Evolutionary conservation across 2,329 filamentous ascomycete genomes (phyloP).

Genomic region (Fusarium praegraminearum): DNA sequence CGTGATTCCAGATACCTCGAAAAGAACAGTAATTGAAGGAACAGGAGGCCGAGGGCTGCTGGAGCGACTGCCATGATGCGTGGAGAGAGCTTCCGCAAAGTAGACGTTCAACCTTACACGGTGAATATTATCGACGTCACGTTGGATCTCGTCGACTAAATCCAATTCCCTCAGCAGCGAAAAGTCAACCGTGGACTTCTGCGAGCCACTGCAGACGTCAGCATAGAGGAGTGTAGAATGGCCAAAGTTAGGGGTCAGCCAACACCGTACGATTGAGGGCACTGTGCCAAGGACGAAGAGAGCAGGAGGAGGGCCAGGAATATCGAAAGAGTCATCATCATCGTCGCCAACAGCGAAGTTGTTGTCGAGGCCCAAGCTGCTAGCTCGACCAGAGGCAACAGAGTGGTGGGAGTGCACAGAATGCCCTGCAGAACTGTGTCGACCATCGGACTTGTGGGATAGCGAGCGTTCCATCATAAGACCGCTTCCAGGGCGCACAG

Average conservation of each 20-base stretch:
- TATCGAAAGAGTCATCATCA: constrained; percentile 76
- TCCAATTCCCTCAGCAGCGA: constrained; percentile 81
- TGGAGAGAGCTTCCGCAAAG: constrained; percentile 88
- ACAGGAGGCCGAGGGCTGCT: constrained; percentile 76
- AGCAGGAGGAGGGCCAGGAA: constrained; percentile 82
- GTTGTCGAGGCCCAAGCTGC: constrained; percentile 87
- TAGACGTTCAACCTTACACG: constrained; percentile 85
- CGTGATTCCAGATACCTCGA: constrained; percentile 74
- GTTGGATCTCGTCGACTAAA: constrained; percentile 73
- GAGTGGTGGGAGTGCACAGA: constrained; percentile 78
- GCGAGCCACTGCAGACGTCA: constrained; percentile 91
- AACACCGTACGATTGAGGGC: constrained; percentile 94
- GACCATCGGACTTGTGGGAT: constrained; percentile 95
- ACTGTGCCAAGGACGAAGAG: constrained; percentile 89
- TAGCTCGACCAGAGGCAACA: constrained; percentile 81
- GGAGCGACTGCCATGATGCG: constrained; percentile 79
- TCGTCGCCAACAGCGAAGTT: constrained; percentile 72
- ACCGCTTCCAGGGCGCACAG: constrained; percentile 81
- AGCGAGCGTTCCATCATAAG: constrained; percentile 91
- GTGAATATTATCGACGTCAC: constrained; percentile 72
- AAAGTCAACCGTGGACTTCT: constrained; percentile 84
- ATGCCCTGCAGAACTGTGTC: constrained; percentile 92
- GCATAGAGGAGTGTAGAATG: constrained; percentile 91
- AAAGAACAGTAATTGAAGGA: constrained; percentile 82
- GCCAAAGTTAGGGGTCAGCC: constrained; percentile 90